phyloP scores from a whole-genome alignment of 139 green algal species.

The Auxenochlorella protothecoides region DNA sequence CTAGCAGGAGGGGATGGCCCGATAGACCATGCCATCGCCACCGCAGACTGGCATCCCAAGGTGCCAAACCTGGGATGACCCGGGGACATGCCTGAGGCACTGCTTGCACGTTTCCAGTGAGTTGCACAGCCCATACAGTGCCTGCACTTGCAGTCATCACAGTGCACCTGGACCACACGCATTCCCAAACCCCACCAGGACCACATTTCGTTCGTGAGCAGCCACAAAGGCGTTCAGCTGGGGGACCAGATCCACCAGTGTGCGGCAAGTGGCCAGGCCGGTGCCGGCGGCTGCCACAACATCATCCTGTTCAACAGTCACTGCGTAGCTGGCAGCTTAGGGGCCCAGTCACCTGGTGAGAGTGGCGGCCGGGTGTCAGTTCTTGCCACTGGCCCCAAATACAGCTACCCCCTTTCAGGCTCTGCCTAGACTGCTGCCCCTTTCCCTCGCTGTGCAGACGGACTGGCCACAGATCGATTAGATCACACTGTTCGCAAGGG shows the following conservation, averaged over 20 bases:
- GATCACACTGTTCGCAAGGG: conserved; percentile 14
- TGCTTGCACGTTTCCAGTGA: neutral
- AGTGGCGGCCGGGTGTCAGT: neutral
- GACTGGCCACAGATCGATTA: neutral
- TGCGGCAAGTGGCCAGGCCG: too few species aligned
- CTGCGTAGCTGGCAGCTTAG: too few species aligned
- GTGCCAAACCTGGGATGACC: neutral
- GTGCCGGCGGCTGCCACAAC: too few species aligned
- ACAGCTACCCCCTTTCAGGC: neutral
- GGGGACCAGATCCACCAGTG: neutral
- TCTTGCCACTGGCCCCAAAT: neutral
- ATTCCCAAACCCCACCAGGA: neutral
- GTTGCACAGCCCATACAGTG: neutral
- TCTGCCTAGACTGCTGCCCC: neutral
- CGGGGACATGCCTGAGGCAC: too few species aligned
- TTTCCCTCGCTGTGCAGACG: neutral
- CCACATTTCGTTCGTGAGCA: neutral
- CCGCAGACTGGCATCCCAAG: neutral
- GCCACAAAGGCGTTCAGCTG: neutral
- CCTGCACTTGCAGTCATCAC: too few species aligned
- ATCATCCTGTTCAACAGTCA: too few species aligned
- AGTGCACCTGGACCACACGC: too few species aligned
- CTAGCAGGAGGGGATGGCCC: neutral
- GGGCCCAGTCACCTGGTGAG: too few species aligned
- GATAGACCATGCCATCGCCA: neutral